Evolutionary conservation across 2,329 filamentous ascomycete genomes (phyloP).

Genomic region (Coniochaeta sp.): DNA sequence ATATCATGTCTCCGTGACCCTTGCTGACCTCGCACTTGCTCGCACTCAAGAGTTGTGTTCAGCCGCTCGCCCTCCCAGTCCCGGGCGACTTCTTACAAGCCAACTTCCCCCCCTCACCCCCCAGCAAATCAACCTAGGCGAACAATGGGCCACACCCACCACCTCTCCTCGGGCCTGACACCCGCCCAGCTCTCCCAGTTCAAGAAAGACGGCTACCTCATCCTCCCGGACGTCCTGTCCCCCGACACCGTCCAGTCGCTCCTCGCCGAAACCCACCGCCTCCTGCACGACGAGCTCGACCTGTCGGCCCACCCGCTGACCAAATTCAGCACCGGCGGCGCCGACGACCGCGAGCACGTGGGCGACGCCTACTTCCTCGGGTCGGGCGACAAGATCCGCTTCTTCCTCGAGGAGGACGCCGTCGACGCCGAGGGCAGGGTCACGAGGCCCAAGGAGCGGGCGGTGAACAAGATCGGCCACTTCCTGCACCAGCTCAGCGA

Average conservation of each 20-base stretch:
- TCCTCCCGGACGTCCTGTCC: slow-evolving; percentile 71
- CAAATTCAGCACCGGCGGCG: slow-evolving; percentile 79
- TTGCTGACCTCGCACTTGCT: background rate
- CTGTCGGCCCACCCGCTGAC: slow-evolving; percentile 87
- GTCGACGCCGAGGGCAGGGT: slow-evolving; percentile 61
- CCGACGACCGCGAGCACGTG: slow-evolving; percentile 61
- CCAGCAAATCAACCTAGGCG: too few species aligned
- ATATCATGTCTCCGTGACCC: background rate
- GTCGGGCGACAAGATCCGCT: slow-evolving; percentile 85
- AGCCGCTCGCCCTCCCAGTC: background rate
- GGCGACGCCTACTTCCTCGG: slow-evolving; percentile 91
- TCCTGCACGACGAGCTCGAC: slow-evolving; percentile 66
- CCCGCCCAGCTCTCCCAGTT: slow-evolving; percentile 65
- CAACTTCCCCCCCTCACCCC: too few species aligned
- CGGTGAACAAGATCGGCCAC: slow-evolving; percentile 87
- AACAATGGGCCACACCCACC: slow-evolving; percentile 1
- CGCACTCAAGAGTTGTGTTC: background rate
- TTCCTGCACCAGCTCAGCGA: slow-evolving; percentile 62
- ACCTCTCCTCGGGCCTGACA: slow-evolving; percentile 48
- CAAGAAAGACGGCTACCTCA: slow-evolving; percentile 78
- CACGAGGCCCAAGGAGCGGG: slow-evolving; percentile 68
- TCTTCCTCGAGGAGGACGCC: slow-evolving; percentile 96
- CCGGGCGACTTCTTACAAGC: too few species aligned
- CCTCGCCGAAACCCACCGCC: slow-evolving; percentile 60
- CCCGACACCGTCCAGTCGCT: slow-evolving; percentile 58